Percentiles rank a stretch among this genome's conserved stretches.
phyloP scores from a whole-genome alignment of 2,329 filamentous ascomycete species.

The Aureobasidium sp. region DNA sequence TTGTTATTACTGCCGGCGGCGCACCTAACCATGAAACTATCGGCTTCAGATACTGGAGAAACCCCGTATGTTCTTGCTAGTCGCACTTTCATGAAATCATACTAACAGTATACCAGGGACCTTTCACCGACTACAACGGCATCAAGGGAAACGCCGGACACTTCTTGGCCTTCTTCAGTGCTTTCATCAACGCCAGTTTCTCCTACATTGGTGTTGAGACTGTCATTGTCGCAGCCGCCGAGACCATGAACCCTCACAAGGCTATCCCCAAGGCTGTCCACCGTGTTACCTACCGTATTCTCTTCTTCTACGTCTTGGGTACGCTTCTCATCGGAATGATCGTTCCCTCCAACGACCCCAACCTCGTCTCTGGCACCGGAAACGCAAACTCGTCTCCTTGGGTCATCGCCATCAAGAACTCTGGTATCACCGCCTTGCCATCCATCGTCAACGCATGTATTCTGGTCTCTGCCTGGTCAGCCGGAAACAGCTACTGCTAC shows the following conservation, averaged over 20 bases:
- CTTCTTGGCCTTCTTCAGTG: slow-evolving; percentile 23
- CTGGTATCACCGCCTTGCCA: slow-evolving; percentile 48
- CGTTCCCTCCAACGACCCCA: slow-evolving; percentile 45
- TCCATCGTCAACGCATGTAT: slow-evolving; percentile 59
- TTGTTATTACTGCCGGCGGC: slow-evolving; percentile 33
- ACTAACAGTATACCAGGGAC: neutral
- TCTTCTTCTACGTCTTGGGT: slow-evolving; percentile 48
- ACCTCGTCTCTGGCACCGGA: slow-evolving; percentile 39
- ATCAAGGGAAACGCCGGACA: slow-evolving; percentile 24
- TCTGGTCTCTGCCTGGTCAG: slow-evolving; percentile 51
- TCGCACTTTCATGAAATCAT: too few relatives aligned
- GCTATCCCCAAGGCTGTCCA: slow-evolving; percentile 45
- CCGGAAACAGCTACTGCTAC: slow-evolving; percentile 45
- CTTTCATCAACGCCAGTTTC: slow-evolving; percentile 34
- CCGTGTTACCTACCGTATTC: slow-evolving; percentile 45
- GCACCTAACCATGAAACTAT: slow-evolving; percentile 27
- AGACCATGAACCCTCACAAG: slow-evolving; percentile 42
- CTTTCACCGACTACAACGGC: slow-evolving; percentile 20
- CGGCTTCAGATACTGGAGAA: slow-evolving; percentile 19
- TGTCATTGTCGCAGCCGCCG: slow-evolving; percentile 46
- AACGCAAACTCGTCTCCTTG: slow-evolving; percentile 35
- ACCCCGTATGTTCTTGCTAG: neutral
- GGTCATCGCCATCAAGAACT: slow-evolving; percentile 41
- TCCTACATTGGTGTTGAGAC: slow-evolving; percentile 46
- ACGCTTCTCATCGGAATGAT: slow-evolving; percentile 51